Conservation (phyloP, 495 filamentous ascomycete genomes). For the Annulohypoxylon bovei region DNA sequence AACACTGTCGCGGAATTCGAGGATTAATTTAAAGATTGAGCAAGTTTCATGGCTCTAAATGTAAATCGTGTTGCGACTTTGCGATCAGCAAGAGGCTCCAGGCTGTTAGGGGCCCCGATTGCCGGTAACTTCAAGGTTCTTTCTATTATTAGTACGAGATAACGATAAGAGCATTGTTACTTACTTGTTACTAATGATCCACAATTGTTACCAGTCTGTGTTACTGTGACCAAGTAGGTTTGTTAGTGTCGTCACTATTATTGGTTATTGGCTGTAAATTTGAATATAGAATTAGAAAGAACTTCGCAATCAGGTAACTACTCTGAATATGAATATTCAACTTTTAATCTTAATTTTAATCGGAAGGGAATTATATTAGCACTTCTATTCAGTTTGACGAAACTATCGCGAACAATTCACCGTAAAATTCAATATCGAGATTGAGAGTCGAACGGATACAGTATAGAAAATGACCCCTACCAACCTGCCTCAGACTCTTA, state of each 20-base stretch:
- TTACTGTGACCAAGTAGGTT: slow-evolving; percentile 6
- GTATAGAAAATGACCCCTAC: background rate
- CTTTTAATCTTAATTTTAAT: background rate
- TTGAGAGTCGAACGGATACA: background rate
- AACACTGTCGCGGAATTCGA: background rate
- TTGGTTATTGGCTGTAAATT: background rate
- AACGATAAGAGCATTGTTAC: slow-evolving; percentile 24
- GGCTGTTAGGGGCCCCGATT: slow-evolving; percentile 19
- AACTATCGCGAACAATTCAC: background rate
- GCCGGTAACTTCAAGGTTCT: background rate
- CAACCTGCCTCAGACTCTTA: slow-evolving; percentile 4
- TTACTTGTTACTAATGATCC: background rate
- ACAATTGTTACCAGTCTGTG: background rate
- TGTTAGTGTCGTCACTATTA: slow-evolving; percentile 5
- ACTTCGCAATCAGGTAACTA: background rate
- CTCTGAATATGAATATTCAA: too few species aligned
- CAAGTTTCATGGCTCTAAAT: slow-evolving; percentile 13
- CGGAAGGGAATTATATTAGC: too few species aligned
- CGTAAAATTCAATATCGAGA: background rate
- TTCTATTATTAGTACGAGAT: slow-evolving; percentile 12
- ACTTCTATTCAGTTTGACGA: background rate
- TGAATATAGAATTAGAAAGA: slow-evolving; percentile 17
- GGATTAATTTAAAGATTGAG: background rate
- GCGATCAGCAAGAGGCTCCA: slow-evolving; percentile 19
- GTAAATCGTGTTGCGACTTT: slow-evolving; percentile 19